Evolutionary conservation across 2,329 filamentous ascomycete genomes (phyloP).

Genomic region (Purpureocillium lavendulum): DNA sequence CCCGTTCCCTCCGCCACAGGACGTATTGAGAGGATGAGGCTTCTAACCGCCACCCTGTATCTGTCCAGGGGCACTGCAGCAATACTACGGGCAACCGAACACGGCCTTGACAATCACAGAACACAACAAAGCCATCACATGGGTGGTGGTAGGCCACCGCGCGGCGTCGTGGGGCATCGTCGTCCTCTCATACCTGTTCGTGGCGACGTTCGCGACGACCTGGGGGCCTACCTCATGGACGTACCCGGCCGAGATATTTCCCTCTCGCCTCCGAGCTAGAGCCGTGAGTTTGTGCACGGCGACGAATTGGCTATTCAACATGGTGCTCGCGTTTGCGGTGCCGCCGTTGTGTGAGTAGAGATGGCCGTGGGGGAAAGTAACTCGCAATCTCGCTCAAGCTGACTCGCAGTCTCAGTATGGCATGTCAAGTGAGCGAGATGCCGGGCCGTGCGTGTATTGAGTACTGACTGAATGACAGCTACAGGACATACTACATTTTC

Average conservation of each 20-base stretch:
- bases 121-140: conserved; percentile 41
- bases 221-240: conserved; percentile 38
- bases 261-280: conserved; percentile 32
- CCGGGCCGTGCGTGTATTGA: neutral
- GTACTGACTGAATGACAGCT: conserved; percentile 16
- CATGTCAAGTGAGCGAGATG: conserved; percentile 36
- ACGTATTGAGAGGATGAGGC: no score
- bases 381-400: no score
- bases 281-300: conserved; percentile 33
- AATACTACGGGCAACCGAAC: conserved; percentile 46
- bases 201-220: conserved; percentile 34
- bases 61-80: conserved; percentile 42
- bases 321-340: conserved; percentile 22
- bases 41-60: neutral
- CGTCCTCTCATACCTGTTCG: conserved; percentile 54
- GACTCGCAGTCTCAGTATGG: conserved; percentile 15
- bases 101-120: conserved; percentile 26
- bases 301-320: conserved; percentile 25
- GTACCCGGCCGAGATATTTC: conserved; percentile 39
- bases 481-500: conserved; percentile 66
- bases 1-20: no score
- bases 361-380: no score
- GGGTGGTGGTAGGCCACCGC: conserved; percentile 44
- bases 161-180: conserved; percentile 52
- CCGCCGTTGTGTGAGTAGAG: conserved; percentile 36